phyloP scores from a whole-genome alignment of 345 rosid genomes.

The Eucalyptus cloeziana region DNA sequence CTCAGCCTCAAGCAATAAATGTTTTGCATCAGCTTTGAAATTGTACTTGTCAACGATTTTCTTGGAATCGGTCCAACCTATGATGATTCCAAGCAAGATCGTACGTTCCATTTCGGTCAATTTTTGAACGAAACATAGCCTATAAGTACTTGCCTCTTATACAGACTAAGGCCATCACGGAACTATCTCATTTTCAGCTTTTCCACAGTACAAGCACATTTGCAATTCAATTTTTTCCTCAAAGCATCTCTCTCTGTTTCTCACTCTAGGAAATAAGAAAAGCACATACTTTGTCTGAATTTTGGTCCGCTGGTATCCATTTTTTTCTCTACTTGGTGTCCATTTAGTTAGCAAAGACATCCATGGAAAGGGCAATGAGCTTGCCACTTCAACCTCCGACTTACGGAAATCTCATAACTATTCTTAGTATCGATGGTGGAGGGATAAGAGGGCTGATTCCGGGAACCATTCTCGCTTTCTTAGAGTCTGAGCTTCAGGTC shows the following conservation, averaged over 20 bases:
- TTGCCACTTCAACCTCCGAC: conserved; percentile 3
- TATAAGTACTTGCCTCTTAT: background rate
- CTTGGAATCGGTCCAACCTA: background rate
- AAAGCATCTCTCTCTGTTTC: background rate
- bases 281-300: background rate
- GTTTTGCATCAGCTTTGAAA: background rate
- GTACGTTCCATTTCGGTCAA: background rate
- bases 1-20: background rate
- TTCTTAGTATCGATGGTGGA: conserved; percentile 41
- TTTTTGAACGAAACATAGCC: background rate
- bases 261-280: background rate
- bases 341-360: no score
- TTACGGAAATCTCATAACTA: conserved; percentile 16
- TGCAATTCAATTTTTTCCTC: background rate
- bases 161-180: background rate
- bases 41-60: background rate
- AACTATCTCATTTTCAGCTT: background rate
- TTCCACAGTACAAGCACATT: background rate
- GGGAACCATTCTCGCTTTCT: conserved; percentile 11
- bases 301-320: background rate
- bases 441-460: conserved; percentile 36
- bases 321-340: background rate
- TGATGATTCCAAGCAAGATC: background rate
- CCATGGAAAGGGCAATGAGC: background rate
- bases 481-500: conserved; percentile 26